Evolutionary conservation across 306 rosid genomes (phyloP).

Genomic region (Corylus avellana): DNA sequence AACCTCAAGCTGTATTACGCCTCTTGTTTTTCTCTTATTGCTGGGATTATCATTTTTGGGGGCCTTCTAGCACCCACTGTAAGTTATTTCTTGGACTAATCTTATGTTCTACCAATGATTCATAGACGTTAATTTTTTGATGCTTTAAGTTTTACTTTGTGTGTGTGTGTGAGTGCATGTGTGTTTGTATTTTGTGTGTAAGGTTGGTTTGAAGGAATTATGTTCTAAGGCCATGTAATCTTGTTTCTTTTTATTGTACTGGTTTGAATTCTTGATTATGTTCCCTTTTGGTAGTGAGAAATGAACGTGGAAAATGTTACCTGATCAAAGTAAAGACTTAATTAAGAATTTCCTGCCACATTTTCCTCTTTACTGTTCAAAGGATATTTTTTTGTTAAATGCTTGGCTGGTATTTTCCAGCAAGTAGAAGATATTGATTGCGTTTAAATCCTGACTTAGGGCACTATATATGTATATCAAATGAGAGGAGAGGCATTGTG

Average conservation of each 20-base stretch:
- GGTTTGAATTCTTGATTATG: too few relatives aligned
- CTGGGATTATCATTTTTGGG: conserved; percentile 82
- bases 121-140: neutral
- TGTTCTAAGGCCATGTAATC: neutral
- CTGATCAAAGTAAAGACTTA: neutral
- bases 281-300: conserved; percentile 8
- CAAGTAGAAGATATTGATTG: neutral
- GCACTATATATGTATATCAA: neutral
- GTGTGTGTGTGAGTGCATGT: neutral
- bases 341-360: neutral
- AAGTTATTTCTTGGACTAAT: conserved; percentile 36
- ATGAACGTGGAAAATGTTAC: neutral
- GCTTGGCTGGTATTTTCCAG: neutral
- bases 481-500: neutral
- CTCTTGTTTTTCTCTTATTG: conserved; percentile 77
- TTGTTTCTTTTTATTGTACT: neutral
- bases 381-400: conserved; percentile 3
- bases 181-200: neutral
- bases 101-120: neutral
- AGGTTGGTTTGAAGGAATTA: neutral
- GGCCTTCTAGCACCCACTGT: conserved; percentile 94
- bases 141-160: neutral
- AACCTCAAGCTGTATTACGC: conserved; percentile 91
- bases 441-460: neutral
- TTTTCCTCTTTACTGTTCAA: conserved; percentile 16